Evolutionary conservation across 768 basidiomycete species (phyloP).

Genomic region (Mycena albidolilacea): DNA sequence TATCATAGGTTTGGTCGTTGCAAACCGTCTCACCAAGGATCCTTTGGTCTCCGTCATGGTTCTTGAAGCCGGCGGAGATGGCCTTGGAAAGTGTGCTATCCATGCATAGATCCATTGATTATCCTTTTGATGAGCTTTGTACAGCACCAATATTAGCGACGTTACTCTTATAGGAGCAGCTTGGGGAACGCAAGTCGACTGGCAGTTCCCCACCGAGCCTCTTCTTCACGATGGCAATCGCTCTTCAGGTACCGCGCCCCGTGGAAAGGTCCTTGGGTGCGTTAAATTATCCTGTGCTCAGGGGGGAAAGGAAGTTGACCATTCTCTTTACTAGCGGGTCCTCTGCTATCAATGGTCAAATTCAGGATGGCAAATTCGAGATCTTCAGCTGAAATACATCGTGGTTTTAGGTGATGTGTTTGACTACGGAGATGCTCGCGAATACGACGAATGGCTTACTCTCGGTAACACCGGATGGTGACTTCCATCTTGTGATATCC

Average conservation of each 20-base stretch:
- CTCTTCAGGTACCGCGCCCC: not conserved
- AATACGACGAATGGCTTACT: not conserved
- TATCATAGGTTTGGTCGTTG: not conserved
- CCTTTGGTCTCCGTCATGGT: not conserved
- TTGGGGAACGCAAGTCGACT: not conserved
- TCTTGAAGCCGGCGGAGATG: not conserved
- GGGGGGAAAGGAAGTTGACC: not conserved
- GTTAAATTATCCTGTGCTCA: not conserved
- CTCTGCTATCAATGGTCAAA: not conserved
- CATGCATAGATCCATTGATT: not conserved
- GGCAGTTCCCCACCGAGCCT: slow-evolving; percentile 1
- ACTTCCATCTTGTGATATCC: not conserved
- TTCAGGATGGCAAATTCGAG: not conserved
- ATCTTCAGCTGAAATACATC: not conserved
- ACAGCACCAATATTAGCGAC: not conserved
- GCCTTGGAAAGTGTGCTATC: not conserved
- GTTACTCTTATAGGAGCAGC: not conserved
- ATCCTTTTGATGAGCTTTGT: not conserved
- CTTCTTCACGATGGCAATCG: not conserved
- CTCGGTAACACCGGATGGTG: not conserved
- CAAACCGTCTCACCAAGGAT: not conserved
- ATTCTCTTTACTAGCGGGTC: not conserved
- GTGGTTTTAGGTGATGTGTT: not conserved
- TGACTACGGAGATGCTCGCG: not conserved
- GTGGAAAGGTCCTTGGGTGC: not conserved